Conservation (phyloP, 2,329 filamentous ascomycete genomes). For the Juglanconis oblonga region DNA sequence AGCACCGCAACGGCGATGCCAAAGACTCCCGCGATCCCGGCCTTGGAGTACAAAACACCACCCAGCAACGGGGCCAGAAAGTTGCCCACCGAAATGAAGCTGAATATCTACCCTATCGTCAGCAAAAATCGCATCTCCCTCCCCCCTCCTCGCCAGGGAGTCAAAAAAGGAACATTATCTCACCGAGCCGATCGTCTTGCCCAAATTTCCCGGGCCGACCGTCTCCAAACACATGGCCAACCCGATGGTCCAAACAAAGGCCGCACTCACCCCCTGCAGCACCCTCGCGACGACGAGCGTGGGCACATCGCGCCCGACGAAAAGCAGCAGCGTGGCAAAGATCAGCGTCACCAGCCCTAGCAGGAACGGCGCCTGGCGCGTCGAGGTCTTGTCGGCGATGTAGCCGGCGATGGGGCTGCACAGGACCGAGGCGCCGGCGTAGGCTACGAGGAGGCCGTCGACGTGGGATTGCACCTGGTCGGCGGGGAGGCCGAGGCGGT, state of each 20-base stretch:
- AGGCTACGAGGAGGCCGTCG: conserved; percentile 51
- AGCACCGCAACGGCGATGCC: conserved; percentile 52
- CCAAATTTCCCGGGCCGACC: conserved; percentile 51
- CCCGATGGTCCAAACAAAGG: conserved; percentile 58
- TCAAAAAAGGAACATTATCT: conserved; percentile 15
- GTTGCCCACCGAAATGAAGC: conserved; percentile 55
- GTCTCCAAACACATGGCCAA: conserved; percentile 58
- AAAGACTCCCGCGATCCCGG: conserved; percentile 58
- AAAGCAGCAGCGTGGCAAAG: conserved; percentile 53
- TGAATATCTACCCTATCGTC: conserved; percentile 43
- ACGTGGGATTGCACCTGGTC: conserved; percentile 49
- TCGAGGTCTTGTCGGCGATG: conserved; percentile 50
- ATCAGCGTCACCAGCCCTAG: conserved; percentile 50
- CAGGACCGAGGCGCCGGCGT: conserved; percentile 50
- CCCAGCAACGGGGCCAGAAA: conserved; percentile 57
- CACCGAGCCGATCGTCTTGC: conserved; percentile 58
- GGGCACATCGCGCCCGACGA: conserved; percentile 44
- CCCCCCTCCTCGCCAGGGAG: background rate
- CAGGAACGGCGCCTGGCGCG: conserved; percentile 57
- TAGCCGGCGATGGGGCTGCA: conserved; percentile 51
- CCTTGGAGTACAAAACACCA: conserved; percentile 57
- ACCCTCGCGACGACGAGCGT: conserved; percentile 50
- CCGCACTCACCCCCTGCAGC: conserved; percentile 55
- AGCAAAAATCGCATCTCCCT: background rate
- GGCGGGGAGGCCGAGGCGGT: conserved; percentile 45